Percentiles rank a stretch among this genome's conserved stretches.
Evolutionary conservation across 805 yeast genomes (phyloP).

Genomic region (Pichia insulana): DNA sequence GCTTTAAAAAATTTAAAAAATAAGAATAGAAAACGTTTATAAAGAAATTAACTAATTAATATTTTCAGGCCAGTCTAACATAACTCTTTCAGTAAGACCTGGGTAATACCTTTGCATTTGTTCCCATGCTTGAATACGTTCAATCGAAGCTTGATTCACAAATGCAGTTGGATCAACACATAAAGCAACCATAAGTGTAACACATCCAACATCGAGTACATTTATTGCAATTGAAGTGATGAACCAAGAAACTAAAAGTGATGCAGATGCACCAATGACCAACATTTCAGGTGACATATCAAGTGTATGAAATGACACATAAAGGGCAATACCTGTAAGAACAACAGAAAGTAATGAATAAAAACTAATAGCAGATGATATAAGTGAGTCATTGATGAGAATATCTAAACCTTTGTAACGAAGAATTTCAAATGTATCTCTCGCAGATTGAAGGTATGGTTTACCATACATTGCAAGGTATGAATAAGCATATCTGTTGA

Average conservation of each 20-base stretch:
- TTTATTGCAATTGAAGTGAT: slow-evolving; percentile 64
- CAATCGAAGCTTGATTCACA: slow-evolving; percentile 11
- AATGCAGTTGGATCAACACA: slow-evolving; percentile 81
- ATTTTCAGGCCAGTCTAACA: slow-evolving; percentile 22
- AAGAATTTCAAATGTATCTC: slow-evolving; percentile 72
- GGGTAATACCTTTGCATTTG: slow-evolving; percentile 25
- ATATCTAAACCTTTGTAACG: slow-evolving; percentile 79
- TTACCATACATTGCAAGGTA: slow-evolving; percentile 83
- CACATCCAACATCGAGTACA: slow-evolving; percentile 71
- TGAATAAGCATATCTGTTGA: slow-evolving; percentile 85
- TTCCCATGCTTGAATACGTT: slow-evolving; percentile 49
- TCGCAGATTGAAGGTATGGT: slow-evolving; percentile 64
- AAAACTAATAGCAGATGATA: slow-evolving; percentile 70
- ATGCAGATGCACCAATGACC: slow-evolving; percentile 20
- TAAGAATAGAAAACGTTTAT: neutral
- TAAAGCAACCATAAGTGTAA: slow-evolving; percentile 76
- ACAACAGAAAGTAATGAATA: slow-evolving; percentile 61
- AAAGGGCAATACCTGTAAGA: slow-evolving; percentile 24
- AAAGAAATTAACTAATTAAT: neutral
- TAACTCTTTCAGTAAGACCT: slow-evolving; percentile 23
- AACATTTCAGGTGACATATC: slow-evolving; percentile 22
- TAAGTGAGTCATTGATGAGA: slow-evolving; percentile 72
- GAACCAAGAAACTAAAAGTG: slow-evolving; percentile 64
- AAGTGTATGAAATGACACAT: neutral
- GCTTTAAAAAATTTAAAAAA: neutral